These are phyloP conservation scores for Globisporangium mamillatum DNA, from an alignment of 352 stramenopile genomes.

Conservation along the genomic window DNA sequence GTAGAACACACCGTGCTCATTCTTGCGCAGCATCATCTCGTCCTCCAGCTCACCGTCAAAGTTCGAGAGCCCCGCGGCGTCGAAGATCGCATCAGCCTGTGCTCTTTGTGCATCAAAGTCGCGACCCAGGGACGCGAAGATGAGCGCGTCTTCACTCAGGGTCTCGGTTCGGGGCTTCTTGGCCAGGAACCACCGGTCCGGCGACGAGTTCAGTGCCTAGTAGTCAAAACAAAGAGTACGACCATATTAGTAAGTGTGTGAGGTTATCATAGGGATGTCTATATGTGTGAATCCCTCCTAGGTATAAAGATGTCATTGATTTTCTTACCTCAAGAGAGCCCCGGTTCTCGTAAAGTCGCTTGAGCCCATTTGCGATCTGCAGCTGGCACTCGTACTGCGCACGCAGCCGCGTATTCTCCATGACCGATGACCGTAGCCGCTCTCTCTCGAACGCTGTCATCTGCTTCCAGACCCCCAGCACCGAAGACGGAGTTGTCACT, in stretches of 20 bases:
- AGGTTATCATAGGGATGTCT: not conserved
- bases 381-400: conserved; percentile 35
- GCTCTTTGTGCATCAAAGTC: conserved; percentile 25
- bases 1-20: conserved; percentile 16
- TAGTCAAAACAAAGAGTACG: not conserved
- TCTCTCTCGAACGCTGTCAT: conserved; percentile 30
- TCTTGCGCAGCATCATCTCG: not conserved
- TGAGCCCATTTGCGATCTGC: conserved; percentile 29
- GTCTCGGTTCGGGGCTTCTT: not conserved
- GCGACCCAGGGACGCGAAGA: conserved; percentile 28
- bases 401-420: conserved; percentile 32
- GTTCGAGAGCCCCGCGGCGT: conserved; percentile 17
- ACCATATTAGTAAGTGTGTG: not conserved
- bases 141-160: conserved; percentile 22
- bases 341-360: conserved; percentile 27
- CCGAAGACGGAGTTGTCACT: not conserved
- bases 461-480: conserved; percentile 28
- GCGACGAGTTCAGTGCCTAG: not conserved
- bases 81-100: conserved; percentile 26
- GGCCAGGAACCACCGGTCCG: not conserved
- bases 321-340: not conserved
- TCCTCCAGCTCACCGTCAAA: conserved; percentile 23
- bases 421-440: conserved; percentile 28
- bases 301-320: too few species aligned
- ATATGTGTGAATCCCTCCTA: too few species aligned